phyloP scores from a whole-genome alignment of 805 yeast species.

The Zygosaccharomyces kombuchaensis region DNA sequence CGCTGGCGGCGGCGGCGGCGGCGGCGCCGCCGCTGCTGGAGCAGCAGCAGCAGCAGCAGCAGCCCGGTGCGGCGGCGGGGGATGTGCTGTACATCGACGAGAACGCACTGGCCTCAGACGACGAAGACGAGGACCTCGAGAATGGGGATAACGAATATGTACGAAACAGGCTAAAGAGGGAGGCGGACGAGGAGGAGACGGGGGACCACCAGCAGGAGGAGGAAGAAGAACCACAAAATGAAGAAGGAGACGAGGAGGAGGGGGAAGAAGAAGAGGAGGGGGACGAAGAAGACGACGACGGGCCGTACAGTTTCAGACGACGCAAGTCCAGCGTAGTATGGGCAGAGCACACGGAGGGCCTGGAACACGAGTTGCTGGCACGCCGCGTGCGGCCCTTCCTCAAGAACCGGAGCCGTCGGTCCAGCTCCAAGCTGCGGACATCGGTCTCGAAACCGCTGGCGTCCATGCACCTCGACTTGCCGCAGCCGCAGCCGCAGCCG shows the following conservation, averaged over 20 bases:
- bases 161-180: no score
- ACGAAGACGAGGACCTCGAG: conserved; percentile 31
- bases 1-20: neutral
- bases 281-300: conserved; percentile 9
- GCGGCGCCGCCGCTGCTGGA: neutral
- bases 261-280: conserved; percentile 34
- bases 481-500: conserved; percentile 3
- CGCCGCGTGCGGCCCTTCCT: conserved; percentile 16
- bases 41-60: neutral
- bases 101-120: conserved; percentile 35
- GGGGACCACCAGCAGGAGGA: conserved; percentile 29
- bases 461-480: conserved; percentile 13
- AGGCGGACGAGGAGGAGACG: conserved; percentile 37
- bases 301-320: conserved; percentile 18
- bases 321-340: conserved; percentile 29
- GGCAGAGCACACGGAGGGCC: conserved; percentile 24
- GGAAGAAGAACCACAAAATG: no score
- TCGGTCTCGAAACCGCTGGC: conserved; percentile 19
- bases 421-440: conserved; percentile 20
- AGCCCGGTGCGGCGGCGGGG: conserved; percentile 5
- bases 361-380: conserved; percentile 18
- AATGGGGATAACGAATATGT: conserved; percentile 30
- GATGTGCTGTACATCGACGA: conserved; percentile 38
- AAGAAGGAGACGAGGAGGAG: conserved; percentile 35
- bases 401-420: conserved; percentile 16